A percentile compares a stretch with the other conserved stretches of the same genome.
Evolutionary conservation across 805 yeast genomes (phyloP).

Genomic region (Nakazawaea sp.): DNA sequence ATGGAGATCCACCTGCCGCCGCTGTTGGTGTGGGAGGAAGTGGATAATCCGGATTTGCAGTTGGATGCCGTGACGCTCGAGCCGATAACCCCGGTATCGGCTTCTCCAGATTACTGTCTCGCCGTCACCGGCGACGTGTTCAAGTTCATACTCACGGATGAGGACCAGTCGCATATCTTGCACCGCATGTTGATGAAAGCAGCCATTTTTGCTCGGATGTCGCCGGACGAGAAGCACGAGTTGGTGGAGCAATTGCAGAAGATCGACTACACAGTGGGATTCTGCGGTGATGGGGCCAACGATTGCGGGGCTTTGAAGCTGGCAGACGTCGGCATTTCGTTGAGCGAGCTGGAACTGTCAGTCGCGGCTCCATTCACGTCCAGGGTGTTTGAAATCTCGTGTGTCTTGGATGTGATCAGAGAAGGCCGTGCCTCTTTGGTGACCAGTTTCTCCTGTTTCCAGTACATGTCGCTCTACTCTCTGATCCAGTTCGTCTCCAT

Average conservation of each 20-base stretch:
- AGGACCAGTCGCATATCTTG: constrained; percentile 29
- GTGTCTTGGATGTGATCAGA: constrained; percentile 83
- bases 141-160: constrained; percentile 61
- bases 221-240: constrained; percentile 98
- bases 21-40: constrained; percentile 56
- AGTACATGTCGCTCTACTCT: constrained; percentile 94
- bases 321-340: constrained; percentile 93
- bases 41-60: constrained; percentile 44
- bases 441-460: constrained; percentile 94
- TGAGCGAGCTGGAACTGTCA: constrained; percentile 96
- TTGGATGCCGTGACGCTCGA: constrained; percentile 61
- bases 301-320: constrained; percentile 98
- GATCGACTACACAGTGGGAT: constrained; percentile 88
- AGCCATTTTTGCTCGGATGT: constrained; percentile 90
- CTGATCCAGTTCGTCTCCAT: constrained; percentile 94
- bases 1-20: constrained; percentile 2
- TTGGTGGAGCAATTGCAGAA: constrained; percentile 80
- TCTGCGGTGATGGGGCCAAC: constrained; percentile 99
- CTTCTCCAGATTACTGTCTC: constrained; percentile 51
- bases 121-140: constrained; percentile 95
- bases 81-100: constrained; percentile 26
- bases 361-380: constrained; percentile 99
- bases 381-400: constrained; percentile 80
- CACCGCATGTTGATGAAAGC: constrained; percentile 63
- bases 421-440: constrained; percentile 95